Evolutionary conservation across 768 basidiomycete species (phyloP).

Genomic region (Dacryopinax spathularia): DNA sequence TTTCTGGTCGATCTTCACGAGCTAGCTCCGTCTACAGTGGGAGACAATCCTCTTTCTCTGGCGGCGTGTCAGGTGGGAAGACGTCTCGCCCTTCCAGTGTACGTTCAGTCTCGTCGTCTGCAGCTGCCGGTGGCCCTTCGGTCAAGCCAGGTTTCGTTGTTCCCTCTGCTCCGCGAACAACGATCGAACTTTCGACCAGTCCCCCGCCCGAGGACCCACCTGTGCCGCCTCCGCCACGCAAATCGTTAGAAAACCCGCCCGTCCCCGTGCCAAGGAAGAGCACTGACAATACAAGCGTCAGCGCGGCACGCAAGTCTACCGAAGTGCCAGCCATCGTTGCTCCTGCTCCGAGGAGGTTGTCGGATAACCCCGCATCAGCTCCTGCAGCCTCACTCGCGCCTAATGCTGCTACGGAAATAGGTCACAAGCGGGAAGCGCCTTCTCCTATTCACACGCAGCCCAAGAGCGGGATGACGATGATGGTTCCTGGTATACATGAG

Average conservation of each 20-base stretch:
- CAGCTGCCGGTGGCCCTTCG: not conserved
- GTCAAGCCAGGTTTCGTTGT: not conserved
- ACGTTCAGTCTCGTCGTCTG: not conserved
- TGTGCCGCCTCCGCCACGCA: not conserved
- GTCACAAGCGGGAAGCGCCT: not conserved
- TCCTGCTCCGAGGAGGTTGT: conserved; percentile 10
- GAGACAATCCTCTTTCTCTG: not conserved
- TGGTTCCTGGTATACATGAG: conserved; percentile 75
- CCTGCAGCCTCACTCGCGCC: conserved; percentile 17
- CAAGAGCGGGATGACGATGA: conserved; percentile 60
- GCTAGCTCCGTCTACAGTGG: not conserved
- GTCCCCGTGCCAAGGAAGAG: not conserved
- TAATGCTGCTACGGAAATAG: not conserved
- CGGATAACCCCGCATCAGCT: conserved; percentile 16
- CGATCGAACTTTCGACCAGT: not conserved
- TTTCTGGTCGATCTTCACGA: not conserved
- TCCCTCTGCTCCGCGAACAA: not conserved
- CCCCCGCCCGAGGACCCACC: not conserved
- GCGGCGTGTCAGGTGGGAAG: not conserved
- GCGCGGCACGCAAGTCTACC: not conserved
- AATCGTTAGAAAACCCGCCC: not conserved
- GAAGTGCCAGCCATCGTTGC: not conserved
- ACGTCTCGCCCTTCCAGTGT: not conserved
- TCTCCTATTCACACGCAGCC: conserved; percentile 49
- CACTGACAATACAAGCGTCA: not conserved